phyloP scores from a whole-genome alignment of 805 yeast genomes.

The Lipomyces sp. region DNA sequence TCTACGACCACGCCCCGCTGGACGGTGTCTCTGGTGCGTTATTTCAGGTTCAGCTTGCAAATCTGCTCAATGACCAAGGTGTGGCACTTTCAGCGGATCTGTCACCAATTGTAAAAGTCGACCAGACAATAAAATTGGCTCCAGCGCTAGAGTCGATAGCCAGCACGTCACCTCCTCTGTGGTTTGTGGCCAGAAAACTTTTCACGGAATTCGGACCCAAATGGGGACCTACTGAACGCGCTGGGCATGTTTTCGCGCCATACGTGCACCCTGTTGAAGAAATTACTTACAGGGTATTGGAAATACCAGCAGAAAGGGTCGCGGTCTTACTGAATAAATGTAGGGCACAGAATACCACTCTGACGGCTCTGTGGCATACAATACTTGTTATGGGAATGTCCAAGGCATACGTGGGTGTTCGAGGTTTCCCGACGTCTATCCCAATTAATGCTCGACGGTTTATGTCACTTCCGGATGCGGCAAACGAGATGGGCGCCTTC shows the following conservation, averaged over 20 bases:
- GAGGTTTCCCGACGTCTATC: conserved; percentile 9
- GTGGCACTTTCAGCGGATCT: neutral
- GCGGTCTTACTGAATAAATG: conserved; percentile 5
- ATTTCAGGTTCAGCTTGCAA: conserved; percentile 12
- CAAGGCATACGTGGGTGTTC: conserved; percentile 7
- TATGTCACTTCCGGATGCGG: neutral
- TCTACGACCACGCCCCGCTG: conserved; percentile 20
- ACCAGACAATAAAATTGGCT: neutral
- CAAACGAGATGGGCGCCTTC: conserved; percentile 14
- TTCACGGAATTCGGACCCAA: neutral
- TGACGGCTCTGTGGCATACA: conserved; percentile 20
- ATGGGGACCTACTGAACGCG: neutral
- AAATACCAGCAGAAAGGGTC: neutral
- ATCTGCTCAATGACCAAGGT: neutral
- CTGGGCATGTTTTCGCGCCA: conserved; percentile 10
- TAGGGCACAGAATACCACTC: conserved; percentile 18
- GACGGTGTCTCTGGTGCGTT: conserved; percentile 26
- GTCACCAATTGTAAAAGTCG: conserved; percentile 2
- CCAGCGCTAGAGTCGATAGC: conserved; percentile 2
- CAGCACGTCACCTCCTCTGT: neutral
- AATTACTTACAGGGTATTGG: neutral
- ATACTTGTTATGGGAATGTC: conserved; percentile 7
- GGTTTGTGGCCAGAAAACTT: neutral
- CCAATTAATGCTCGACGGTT: conserved; percentile 30
- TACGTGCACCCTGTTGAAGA: conserved; percentile 7